These are phyloP conservation scores for Vitis hybrid DNA, from an alignment of 177 flowering plant species.

Conservation along the genomic window DNA sequence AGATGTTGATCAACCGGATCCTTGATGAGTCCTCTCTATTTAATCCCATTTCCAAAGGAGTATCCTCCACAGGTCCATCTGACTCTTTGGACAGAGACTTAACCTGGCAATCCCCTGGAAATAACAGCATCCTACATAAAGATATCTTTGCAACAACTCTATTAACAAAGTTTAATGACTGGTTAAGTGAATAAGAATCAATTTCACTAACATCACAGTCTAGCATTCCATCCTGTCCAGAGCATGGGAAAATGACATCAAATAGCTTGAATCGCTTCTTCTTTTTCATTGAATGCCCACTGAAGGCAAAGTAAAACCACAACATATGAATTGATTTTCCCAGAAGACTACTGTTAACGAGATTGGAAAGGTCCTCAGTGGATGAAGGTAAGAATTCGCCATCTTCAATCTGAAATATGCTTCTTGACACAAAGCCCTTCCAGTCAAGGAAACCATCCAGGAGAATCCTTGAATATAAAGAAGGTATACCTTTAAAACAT, in stretches of 20 bases:
- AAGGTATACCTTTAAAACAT: slow-evolving; percentile 33
- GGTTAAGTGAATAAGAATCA: slow-evolving; percentile 30
- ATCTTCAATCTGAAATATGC: slow-evolving; percentile 48
- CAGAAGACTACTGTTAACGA: slow-evolving; percentile 55
- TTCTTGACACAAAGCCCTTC: slow-evolving; percentile 55
- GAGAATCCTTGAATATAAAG: slow-evolving; percentile 60
- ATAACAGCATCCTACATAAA: slow-evolving; percentile 55
- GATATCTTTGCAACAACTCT: slow-evolving; percentile 59
- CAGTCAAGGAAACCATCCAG: slow-evolving; percentile 60
- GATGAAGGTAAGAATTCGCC: slow-evolving; percentile 43
- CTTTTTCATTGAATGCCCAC: slow-evolving; percentile 29
- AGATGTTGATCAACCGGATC: slow-evolving; percentile 39
- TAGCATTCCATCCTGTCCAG: slow-evolving; percentile 40
- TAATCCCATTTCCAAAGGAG: slow-evolving; percentile 17
- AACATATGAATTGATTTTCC: slow-evolving; percentile 65
- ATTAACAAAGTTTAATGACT: slow-evolving; percentile 47
- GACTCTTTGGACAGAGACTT: slow-evolving; percentile 24
- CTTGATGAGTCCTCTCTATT: slow-evolving; percentile 24
- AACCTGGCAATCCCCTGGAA: slow-evolving; percentile 34
- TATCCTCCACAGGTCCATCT: slow-evolving; percentile 20
- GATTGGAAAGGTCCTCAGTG: slow-evolving; percentile 41
- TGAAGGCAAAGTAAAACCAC: slow-evolving; percentile 37
- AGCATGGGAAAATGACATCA: slow-evolving; percentile 41
- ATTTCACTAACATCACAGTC: slow-evolving; percentile 45
- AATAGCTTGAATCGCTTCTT: slow-evolving; percentile 55